Evolutionary conservation across 2,329 filamentous ascomycete species (phyloP), one percentile per base, ranked within the genome.

Genomic region (Orbilia quercus): DNA sequence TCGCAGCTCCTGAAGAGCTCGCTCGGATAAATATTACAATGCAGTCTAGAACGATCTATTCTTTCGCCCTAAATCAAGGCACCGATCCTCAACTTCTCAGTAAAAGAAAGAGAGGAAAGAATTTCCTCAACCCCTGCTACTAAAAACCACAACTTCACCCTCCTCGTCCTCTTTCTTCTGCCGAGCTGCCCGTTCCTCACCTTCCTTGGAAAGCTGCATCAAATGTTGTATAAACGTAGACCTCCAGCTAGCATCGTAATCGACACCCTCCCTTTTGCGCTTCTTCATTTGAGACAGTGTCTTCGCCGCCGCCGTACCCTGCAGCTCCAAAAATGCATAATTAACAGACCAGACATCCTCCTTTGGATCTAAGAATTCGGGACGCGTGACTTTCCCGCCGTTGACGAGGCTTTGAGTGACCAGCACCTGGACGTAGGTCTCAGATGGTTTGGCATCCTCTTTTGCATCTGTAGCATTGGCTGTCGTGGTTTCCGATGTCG

Each of bases 261-360:
- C 69, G n/a, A 73, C 57, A 20, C 69, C 69, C 18, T 73, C 69
- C 40, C 51, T 23, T 47, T 73, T 73, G 22, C 69, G 60, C 44
- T 60, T 73, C 25, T 55, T 59, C 47, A 73, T 73, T n/a, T 40
- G 45, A 9, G 12, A 7, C 5, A 73, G 9, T n/a, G 69, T 73
- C 28, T 62, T 66, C 2, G 31, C 22, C 2, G 69, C 69, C 14
- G 69, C 47, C n/a, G 31, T 40, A 6, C n/a, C 23, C 9, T 66
- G 34, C 69, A 73, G 66, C n/a, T 73, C 60, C 20, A 73, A 44
- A 48, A 73, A 73, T 2, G 69, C 69, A 28, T 73, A 73, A 28
- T 66, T 73, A 40, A 73, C 47, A 7, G 59, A 22, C 69, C 69
- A 73, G 25, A 20, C 45, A 28, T 73, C 69, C 9, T 51, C 51